Percentiles rank a stretch among this genome's conserved stretches.
Conservation (phyloP, 2,329 filamentous ascomycete genomes). For the Emydomyces testavorans region DNA sequence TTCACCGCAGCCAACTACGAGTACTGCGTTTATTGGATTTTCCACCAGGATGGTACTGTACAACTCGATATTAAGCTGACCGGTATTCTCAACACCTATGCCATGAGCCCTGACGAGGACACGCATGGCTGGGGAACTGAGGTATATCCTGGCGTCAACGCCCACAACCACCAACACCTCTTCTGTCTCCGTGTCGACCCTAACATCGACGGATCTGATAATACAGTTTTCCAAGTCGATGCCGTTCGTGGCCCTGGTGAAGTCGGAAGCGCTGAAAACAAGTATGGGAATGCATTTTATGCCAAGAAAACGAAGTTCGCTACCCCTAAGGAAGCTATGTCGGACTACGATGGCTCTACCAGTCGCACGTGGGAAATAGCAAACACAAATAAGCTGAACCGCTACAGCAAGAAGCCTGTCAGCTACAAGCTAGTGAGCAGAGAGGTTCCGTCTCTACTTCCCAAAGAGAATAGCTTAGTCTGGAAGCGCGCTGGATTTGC, state of each 20-base stretch:
- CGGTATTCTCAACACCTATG: conserved; percentile 84
- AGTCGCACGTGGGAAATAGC: conserved; percentile 82
- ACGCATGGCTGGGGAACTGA: conserved; percentile 81
- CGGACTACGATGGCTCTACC: conserved; percentile 70
- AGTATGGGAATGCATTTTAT: conserved; percentile 82
- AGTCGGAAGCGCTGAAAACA: conserved; percentile 71
- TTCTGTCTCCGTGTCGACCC: conserved; percentile 84
- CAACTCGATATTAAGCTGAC: conserved; percentile 88
- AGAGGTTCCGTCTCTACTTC: conserved; percentile 66
- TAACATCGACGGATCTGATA: conserved; percentile 73
- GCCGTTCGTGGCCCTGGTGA: conserved; percentile 58
- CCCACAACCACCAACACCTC: conserved; percentile 90
- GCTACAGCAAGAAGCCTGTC: conserved; percentile 71
- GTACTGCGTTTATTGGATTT: conserved; percentile 78
- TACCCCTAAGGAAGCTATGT: conserved; percentile 56
- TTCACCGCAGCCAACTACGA: conserved; percentile 97
- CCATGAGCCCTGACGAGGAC: conserved; percentile 68
- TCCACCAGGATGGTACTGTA: conserved; percentile 84
- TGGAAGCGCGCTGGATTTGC: conserved; percentile 88
- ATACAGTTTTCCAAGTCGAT: conserved; percentile 77
- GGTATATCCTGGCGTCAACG: conserved; percentile 82
- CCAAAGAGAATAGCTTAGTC: conserved; percentile 68
- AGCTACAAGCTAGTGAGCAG: conserved; percentile 83
- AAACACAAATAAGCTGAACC: conserved; percentile 74
- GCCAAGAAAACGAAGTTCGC: conserved; percentile 70